These are phyloP conservation scores for Macrolepiota fuliginosa DNA, from an alignment of 768 basidiomycete genomes.

Conservation along the genomic window DNA sequence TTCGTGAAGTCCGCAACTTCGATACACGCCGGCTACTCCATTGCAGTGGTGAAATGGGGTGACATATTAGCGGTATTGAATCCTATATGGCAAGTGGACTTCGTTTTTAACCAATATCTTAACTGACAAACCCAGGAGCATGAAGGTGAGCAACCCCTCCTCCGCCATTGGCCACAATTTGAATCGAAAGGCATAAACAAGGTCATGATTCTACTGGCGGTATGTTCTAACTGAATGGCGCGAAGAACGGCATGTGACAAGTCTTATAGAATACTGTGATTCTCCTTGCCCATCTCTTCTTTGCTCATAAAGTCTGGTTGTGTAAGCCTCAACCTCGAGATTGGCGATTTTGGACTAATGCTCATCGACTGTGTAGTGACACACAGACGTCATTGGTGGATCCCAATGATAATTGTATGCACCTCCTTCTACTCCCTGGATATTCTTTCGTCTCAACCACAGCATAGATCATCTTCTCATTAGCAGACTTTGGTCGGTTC, in stretches of 20 bases:
- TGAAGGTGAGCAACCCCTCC: neutral
- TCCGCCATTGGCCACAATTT: neutral
- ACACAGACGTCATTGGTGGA: neutral
- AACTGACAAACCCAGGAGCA: neutral
- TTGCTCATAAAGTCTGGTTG: constrained; percentile 1
- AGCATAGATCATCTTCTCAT: neutral
- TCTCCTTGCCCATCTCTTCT: constrained; percentile 1
- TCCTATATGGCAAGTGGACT: neutral
- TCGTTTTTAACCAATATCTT: neutral
- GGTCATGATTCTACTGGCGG: neutral
- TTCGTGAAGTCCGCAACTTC: neutral
- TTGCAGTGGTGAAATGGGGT: constrained; percentile 1
- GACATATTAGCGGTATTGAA: neutral
- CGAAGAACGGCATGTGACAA: neutral
- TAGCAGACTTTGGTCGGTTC: neutral
- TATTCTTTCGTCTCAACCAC: too few relatives aligned
- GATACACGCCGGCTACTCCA: neutral
- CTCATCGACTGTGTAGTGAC: neutral
- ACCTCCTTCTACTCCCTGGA: neutral
- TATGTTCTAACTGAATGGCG: neutral
- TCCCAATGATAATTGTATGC: neutral
- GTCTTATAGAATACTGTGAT: neutral
- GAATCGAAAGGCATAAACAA: neutral
- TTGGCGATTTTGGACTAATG: neutral
- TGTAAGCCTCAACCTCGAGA: neutral